Evolutionary conservation across 169 alveolate species (phyloP), one percentile per base, ranked within the genome.

Genomic region (Toxoplasma gondii): DNA sequence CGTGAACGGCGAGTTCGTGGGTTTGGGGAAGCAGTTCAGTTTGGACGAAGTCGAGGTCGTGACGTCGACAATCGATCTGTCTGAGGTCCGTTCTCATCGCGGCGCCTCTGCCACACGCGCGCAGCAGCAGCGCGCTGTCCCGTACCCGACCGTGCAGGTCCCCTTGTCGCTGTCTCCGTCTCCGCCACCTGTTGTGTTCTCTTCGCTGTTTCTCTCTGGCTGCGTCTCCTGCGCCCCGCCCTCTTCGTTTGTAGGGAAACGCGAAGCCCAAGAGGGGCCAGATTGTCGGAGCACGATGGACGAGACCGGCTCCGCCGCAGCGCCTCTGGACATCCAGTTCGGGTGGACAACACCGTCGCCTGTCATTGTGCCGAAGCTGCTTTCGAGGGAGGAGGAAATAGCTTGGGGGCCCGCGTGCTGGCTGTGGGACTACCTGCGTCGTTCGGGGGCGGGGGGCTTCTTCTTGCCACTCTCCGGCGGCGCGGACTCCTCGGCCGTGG

Each of bases 401-500:
- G 97, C 97, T 19, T 58, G 78, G 45, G 98, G 98, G 0, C 98
- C 98, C 34, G 96, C 98, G 4, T 93, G 96, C 49, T 97, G 97
- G 97, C 92, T 97, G 31, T 98, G 99, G 99, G 99, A 98, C 93
- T 98, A 97, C 58, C 93, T 98, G 44, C 82, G 93, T 31, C 88
- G 96, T 29, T 95, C 97, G 24, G 93, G 92, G 41, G 93, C 92
- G 64, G 92, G 97, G 19, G 99, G 99, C 0, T 98, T 97, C 93
- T 97, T 98, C 93, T 88, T 98, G 34, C 98, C 99, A 1, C 91
- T 98, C 38, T 97, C 98, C 31, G 99, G 99, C 27, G 99, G 99
- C 0, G 96, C 97, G 34, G 99, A 98, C 94, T 84, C 95, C 44
- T 80, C 95, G 38, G 91, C 94, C 54, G 95, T 95, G 1, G 96